phyloP scores from a whole-genome alignment of 1,284 basidiomycete species.

The Trametes sp. region DNA sequence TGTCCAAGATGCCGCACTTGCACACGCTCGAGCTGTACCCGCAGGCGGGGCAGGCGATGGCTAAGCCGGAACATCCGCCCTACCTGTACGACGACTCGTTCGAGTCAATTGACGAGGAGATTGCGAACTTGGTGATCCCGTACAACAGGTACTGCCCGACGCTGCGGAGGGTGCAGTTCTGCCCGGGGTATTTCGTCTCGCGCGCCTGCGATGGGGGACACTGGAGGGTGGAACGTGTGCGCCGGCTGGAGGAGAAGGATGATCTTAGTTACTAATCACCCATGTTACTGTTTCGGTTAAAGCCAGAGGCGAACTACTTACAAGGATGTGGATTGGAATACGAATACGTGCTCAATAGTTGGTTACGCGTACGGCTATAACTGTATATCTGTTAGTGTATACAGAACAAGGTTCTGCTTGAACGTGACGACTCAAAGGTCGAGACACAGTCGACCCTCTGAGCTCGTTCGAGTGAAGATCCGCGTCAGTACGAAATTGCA shows the following conservation, averaged over 20 bases:
- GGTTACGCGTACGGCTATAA: no score
- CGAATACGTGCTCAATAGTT: no score
- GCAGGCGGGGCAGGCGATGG: constrained; percentile 6
- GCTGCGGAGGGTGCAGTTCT: constrained; percentile 39
- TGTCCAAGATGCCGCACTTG: constrained; percentile 33
- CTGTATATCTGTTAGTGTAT: no score
- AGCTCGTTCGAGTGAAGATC: no score
- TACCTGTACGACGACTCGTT: constrained; percentile 37
- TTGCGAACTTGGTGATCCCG: constrained; percentile 40
- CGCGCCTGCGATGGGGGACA: constrained; percentile 31
- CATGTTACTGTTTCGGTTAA: no score
- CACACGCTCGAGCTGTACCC: constrained; percentile 38
- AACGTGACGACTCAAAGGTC: no score
- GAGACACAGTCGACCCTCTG: no score
- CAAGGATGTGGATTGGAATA: no score
- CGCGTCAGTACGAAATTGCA: background rate
- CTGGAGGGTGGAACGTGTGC: constrained; percentile 30
- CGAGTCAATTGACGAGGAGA: constrained; percentile 37
- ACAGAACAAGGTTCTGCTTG: no score
- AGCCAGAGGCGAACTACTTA: no score
- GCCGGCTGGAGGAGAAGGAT: constrained; percentile 14
- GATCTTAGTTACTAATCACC: constrained; percentile 25
- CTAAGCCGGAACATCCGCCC: constrained; percentile 26
- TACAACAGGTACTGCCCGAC: constrained; percentile 38
- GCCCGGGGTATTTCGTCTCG: constrained; percentile 31